Evolutionary conservation across 148 eudicot genomes (phyloP).

Genomic region (Fagopyrum tataricum): DNA sequence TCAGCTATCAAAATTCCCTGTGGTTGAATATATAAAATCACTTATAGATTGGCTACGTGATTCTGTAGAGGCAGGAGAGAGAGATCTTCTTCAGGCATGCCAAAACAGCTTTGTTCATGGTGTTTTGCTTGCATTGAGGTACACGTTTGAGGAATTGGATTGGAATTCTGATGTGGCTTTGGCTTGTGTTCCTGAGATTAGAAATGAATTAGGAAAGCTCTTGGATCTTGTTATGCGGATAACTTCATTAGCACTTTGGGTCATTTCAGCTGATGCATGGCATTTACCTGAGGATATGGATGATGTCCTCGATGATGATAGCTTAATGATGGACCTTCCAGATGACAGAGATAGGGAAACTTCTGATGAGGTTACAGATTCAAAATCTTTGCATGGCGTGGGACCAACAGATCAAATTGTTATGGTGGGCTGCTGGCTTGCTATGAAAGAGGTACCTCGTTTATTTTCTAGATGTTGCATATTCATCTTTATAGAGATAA

Average conservation of each 20-base stretch:
- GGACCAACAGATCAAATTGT: constrained; percentile 76
- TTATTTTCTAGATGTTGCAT: constrained; percentile 9
- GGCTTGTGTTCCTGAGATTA: constrained; percentile 54
- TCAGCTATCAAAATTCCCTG: constrained; percentile 32
- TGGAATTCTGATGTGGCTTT: constrained; percentile 55
- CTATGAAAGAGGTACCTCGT: constrained; percentile 90
- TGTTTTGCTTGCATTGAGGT: constrained; percentile 79
- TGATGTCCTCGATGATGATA: constrained; percentile 59
- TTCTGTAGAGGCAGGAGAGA: constrained; percentile 76
- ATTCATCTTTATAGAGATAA: not conserved
- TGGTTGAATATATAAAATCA: constrained; percentile 56
- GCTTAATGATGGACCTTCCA: constrained; percentile 39
- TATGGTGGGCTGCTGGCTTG: constrained; percentile 99
- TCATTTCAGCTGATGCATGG: constrained; percentile 96
- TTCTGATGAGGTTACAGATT: constrained; percentile 26
- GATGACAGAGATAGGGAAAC: constrained; percentile 29
- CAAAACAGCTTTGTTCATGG: constrained; percentile 93
- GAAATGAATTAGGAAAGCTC: constrained; percentile 52
- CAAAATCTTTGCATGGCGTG: constrained; percentile 29
- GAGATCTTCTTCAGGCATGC: constrained; percentile 83
- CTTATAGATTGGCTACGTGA: constrained; percentile 73
- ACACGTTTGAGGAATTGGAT: constrained; percentile 92
- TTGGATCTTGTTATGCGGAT: constrained; percentile 72
- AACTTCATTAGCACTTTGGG: constrained; percentile 90
- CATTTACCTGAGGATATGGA: constrained; percentile 79